Conservation (phyloP, 2,329 filamentous ascomycete genomes). For the Emergomyces pasteurianus region DNA sequence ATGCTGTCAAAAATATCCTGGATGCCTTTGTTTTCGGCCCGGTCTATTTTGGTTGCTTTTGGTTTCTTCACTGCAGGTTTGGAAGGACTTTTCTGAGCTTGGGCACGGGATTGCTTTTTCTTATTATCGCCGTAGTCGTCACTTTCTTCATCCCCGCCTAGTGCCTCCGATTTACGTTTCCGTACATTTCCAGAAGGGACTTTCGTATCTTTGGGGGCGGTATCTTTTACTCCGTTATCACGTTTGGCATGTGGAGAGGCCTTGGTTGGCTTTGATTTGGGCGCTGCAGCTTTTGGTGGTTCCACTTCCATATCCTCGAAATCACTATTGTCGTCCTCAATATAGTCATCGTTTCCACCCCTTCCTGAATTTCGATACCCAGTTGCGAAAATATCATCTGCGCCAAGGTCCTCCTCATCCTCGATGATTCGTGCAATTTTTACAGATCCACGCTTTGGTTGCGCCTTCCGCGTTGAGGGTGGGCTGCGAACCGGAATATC, state of each 20-base stretch:
- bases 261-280: slow-evolving; percentile 29
- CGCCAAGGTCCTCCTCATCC: slow-evolving; percentile 54
- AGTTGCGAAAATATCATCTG: slow-evolving; percentile 75
- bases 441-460: slow-evolving; percentile 12
- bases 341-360: slow-evolving; percentile 57
- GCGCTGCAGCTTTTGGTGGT: slow-evolving; percentile 44
- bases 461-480: slow-evolving; percentile 9
- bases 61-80: slow-evolving; percentile 32
- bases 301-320: slow-evolving; percentile 51
- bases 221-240: slow-evolving; percentile 44
- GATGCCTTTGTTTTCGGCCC: slow-evolving; percentile 57
- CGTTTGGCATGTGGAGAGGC: slow-evolving; percentile 19
- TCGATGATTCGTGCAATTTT: slow-evolving; percentile 39
- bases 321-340: slow-evolving; percentile 55
- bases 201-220: slow-evolving; percentile 35
- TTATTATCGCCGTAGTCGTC: slow-evolving; percentile 48
- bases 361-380: slow-evolving; percentile 55
- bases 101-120: slow-evolving; percentile 38
- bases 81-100: slow-evolving; percentile 23
- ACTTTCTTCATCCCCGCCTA: slow-evolving; percentile 40
- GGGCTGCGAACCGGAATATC: slow-evolving; percentile 39
- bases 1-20: slow-evolving; percentile 83
- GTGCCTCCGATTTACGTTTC: slow-evolving; percentile 48
- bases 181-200: slow-evolving; percentile 34
- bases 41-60: slow-evolving; percentile 54